Evolutionary conservation across 176 grass and related monocot genomes (phyloP), one percentile per base, ranked within the genome.

Genomic region (Carex pumila): DNA sequence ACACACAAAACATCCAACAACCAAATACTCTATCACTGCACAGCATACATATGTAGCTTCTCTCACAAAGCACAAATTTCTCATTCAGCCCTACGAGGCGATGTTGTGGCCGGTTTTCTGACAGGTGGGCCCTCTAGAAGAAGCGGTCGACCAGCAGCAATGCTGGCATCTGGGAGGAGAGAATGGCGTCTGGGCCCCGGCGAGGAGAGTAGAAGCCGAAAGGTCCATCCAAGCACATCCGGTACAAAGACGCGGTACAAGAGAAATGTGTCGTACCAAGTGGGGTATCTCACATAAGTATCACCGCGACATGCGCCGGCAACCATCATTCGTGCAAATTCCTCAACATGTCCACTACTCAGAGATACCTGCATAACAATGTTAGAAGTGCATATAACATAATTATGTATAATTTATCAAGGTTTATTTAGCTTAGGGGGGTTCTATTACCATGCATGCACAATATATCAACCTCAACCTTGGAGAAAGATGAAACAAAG

Each of bases 231-330:
- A 53, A 97, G 89, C 19, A 94, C 86, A 86, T 97, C 94, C 8
- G 92, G 95, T 12, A 84, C 86, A 83, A 98, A 90, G 47, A 83
- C 87, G 21, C 90, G 92, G 84, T 94, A 98, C 68, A 97, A 86
- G 14, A 94, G 92, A 86, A 97, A 97, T 22, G 91, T 79, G 62
- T 91, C 90, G 32, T 91, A 89, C 95, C 95, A 98, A 64, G 60
- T 84, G 0, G 92, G 87, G 57, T 84, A 84, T 87, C 91, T 88
- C 0, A 93, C 92, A 70, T 91, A 79, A 1, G 90, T 86, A 61
- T 98, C 90, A 17, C 95, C 92, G 11, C 90, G 89, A 76, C 95
- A 94, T 6, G 92, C 90, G 1, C 84, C 95, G 12, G 83, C 87
- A 11, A 94, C 95, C 79, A 98, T 86, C 89, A 83, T 86, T 81